phyloP scores from a whole-genome alignment of 1,284 basidiomycete genomes.

The Apiotrichum montevideense region DNA sequence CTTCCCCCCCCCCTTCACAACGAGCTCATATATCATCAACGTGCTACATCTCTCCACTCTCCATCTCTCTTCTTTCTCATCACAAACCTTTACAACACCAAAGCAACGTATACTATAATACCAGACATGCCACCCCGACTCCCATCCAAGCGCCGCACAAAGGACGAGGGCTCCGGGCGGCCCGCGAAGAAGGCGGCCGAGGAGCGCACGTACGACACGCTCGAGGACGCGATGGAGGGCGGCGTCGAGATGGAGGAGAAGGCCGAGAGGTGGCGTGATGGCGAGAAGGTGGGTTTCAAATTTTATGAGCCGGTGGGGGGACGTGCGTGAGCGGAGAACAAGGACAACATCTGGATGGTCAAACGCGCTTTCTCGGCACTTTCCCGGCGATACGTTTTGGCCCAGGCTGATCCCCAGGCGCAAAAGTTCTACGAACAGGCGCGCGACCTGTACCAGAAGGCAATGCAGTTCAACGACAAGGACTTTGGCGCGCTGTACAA shows the following conservation, averaged over 20 bases:
- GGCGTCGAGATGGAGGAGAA: constrained; percentile 48
- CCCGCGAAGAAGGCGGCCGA: constrained; percentile 27
- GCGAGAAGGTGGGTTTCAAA: constrained; percentile 38
- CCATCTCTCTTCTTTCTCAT: no score
- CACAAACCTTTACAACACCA: neutral
- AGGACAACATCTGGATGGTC: neutral
- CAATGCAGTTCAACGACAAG: constrained; percentile 26
- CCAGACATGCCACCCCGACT: constrained; percentile 6
- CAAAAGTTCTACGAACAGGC: constrained; percentile 44
- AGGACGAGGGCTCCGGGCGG: constrained; percentile 11
- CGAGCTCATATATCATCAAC: no score
- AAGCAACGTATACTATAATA: neutral
- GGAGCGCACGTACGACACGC: constrained; percentile 43
- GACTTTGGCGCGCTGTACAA: constrained; percentile 46
- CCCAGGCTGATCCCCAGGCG: constrained; percentile 21
- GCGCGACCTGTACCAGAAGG: constrained; percentile 41
- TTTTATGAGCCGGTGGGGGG: neutral
- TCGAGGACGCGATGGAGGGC: constrained; percentile 45
- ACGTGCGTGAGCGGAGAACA: neutral
- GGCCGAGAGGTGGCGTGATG: constrained; percentile 45
- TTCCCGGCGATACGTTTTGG: neutral
- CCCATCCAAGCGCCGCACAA: constrained; percentile 10
- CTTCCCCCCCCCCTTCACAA: no score
- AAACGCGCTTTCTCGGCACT: neutral
- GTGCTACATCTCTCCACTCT: no score